Base-by-base conservation (phyloP, 2,329 filamentous ascomycete genomes). In the Penicillium janthinellum region DNA sequence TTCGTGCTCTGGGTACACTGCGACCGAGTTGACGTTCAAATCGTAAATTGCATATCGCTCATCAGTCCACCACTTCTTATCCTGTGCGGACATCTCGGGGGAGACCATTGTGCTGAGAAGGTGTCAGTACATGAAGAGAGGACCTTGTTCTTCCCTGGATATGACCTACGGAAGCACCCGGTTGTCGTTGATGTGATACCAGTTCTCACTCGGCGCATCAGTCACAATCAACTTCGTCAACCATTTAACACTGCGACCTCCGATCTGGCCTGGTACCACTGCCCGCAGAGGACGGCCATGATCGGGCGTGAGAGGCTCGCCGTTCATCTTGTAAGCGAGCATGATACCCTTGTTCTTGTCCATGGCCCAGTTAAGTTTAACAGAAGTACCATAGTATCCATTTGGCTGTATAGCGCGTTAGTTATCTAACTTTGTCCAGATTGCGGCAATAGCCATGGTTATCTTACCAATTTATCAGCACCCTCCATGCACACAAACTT, bases 131-230 rank as follows among this genome's bases (percentile, higher is more conserved):
- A 12, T 7, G 4, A 10, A 31, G 15, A 17, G n/a, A 3, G 0
- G 10, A n/a, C 14, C 1, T 20, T 31, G 8, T 5, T 17, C 25
- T 31, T 17, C 25, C 25, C 14, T n/a, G 17, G 15, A 22, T 2
- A 42, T 8, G 11, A 76, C 80, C 70, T 68, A 83, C 65, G 93
- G 93, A 41, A 97, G 78, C 1, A 97, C 92, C 59, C 92, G 83
- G 72, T 97, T 97, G 74, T 97, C 93, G 75, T 95, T 93, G 63
- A 96, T 92, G 75, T 97, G 93, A 70, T 96, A 96, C 91, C 92
- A 96, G 71, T 96, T 96, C 63, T 94, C 89, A 71, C 92, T 96
- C 0, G 92, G 92, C 25, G 83, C 81, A 10, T 88, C 84, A 0
- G 92, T 94, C 53, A 97, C 75, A 45, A 92, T 89, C 61, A 97